Percentiles rank a stretch among this genome's conserved stretches.
These are phyloP conservation scores for Spathaspora sp. DNA, from an alignment of 805 yeast genomes.

Conservation along the genomic window DNA sequence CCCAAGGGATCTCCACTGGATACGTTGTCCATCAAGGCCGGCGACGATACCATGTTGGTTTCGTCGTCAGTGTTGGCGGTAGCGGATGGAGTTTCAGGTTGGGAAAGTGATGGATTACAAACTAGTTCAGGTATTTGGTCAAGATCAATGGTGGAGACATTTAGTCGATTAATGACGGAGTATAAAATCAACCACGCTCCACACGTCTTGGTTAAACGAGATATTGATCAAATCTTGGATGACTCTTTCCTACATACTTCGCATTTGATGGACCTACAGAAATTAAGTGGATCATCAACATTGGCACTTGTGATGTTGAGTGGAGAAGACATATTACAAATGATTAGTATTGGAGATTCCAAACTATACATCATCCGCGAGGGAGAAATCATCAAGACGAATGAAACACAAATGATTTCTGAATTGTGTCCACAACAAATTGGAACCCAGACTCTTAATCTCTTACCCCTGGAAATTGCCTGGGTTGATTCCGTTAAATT, in stretches of 20 bases:
- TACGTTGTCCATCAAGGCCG: slow-evolving; percentile 49
- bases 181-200: slow-evolving; percentile 38
- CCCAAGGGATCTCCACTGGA: slow-evolving; percentile 52
- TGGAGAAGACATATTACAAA: slow-evolving; percentile 42
- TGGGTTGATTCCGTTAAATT: slow-evolving; percentile 41
- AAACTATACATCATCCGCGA: slow-evolving; percentile 46
- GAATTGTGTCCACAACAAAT: slow-evolving; percentile 51
- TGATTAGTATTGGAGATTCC: slow-evolving; percentile 52
- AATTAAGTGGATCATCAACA: slow-evolving; percentile 48
- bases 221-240: slow-evolving; percentile 42
- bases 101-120: slow-evolving; percentile 41
- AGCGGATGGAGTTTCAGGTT: slow-evolving; percentile 57
- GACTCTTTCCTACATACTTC: slow-evolving; percentile 46
- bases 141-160: slow-evolving; percentile 48
- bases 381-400: slow-evolving; percentile 39
- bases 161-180: slow-evolving; percentile 43
- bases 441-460: slow-evolving; percentile 45
- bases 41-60: slow-evolving; percentile 57
- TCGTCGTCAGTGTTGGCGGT: slow-evolving; percentile 50
- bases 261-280: slow-evolving; percentile 47
- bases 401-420: slow-evolving; percentile 44
- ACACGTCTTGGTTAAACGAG: slow-evolving; percentile 36
- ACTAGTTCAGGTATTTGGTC: slow-evolving; percentile 52
- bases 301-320: slow-evolving; percentile 45
- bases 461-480: slow-evolving; percentile 46